These are phyloP conservation scores for Paramecium octaurelia DNA, from an alignment of 73 alveolate genomes.

Conservation along the genomic window DNA sequence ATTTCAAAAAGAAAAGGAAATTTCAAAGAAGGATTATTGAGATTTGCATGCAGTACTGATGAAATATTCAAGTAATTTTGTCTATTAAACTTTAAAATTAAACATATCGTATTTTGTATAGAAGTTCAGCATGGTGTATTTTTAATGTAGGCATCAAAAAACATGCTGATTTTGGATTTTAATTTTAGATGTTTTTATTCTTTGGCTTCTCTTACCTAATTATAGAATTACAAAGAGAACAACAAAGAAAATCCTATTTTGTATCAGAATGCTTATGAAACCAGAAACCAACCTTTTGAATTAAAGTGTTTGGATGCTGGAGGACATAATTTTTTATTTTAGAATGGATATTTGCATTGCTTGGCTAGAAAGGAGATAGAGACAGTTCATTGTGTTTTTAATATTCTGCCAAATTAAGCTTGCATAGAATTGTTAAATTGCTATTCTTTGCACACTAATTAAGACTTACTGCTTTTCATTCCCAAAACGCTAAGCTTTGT, in stretches of 20 bases:
- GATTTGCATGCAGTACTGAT: constrained; percentile 64
- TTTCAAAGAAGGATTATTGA: constrained; percentile 52
- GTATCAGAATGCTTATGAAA: constrained; percentile 45
- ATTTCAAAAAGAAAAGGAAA: constrained; percentile 8
- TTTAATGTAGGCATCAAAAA: constrained; percentile 53
- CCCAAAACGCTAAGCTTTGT: constrained; percentile 24
- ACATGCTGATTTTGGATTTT: constrained; percentile 54
- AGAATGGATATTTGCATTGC: constrained; percentile 53
- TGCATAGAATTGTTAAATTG: constrained; percentile 34
- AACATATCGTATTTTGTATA: constrained; percentile 44
- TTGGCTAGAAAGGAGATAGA: constrained; percentile 57
- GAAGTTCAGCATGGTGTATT: constrained; percentile 63
- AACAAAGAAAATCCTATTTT: not conserved
- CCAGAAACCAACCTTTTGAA: constrained; percentile 58
- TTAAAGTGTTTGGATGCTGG: constrained; percentile 51
- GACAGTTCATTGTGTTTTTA: constrained; percentile 56
- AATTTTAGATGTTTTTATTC: constrained; percentile 59
- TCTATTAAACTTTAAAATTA: not conserved
- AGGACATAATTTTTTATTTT: constrained; percentile 45
- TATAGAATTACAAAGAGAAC: constrained; percentile 41
- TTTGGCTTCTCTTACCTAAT: constrained; percentile 41
- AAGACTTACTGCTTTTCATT: constrained; percentile 12
- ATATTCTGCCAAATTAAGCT: constrained; percentile 51
- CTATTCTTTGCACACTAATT: constrained; percentile 48
- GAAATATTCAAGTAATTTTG: constrained; percentile 53